Evolutionary conservation across 2,329 filamentous ascomycete species (phyloP), one percentile per base, ranked within the genome.

Genomic region (Colletotrichum cereale): DNA sequence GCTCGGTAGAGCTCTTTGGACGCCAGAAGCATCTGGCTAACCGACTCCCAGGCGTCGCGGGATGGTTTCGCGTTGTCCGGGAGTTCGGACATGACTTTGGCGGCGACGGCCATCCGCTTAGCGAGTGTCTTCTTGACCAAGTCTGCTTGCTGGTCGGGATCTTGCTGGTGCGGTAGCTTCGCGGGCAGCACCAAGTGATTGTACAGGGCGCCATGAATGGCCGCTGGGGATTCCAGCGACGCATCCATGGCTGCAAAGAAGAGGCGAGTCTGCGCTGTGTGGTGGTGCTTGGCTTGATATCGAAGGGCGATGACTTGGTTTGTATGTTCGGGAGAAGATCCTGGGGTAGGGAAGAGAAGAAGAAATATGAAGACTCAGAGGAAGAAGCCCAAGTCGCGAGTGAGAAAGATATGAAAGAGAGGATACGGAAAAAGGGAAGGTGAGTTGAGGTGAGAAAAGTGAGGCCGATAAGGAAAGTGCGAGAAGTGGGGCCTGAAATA

Each of bases 111-210:
- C 31, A 72, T 29, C 3, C 66, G 53, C 7, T 56, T 6, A n/a
- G 31, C 10, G 47, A 72, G 66, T 5, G 60, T 42, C 18, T 58
- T 53, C 47, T 70, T 66, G 36, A 72, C 29, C 16, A 70, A 47
- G 3, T 47, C 38, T 26, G 61, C 47, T 55, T 72, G 65, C 11
- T 60, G 36, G 31, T 72, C 66, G 47, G 50, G 21, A 10, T 70
- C 66, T 3, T 31, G 68, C 5, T 57, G 64, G 24, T 72, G 69
- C 3, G 69, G 69, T 16, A 72, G 69, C 34, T 66, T 61, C 7
- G 69, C 66, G 26, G 69, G 69, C 38, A 72, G 34, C 2, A 56
- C 69, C 26, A 72, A 31, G 38, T 70, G 69, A n/a, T 61, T 64
- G 60, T 65, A 72, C 24, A 72, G 40, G 24, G 66, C 66, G 47